phyloP scores from a whole-genome alignment of 768 basidiomycete species.

The Serendipita indica region DNA sequence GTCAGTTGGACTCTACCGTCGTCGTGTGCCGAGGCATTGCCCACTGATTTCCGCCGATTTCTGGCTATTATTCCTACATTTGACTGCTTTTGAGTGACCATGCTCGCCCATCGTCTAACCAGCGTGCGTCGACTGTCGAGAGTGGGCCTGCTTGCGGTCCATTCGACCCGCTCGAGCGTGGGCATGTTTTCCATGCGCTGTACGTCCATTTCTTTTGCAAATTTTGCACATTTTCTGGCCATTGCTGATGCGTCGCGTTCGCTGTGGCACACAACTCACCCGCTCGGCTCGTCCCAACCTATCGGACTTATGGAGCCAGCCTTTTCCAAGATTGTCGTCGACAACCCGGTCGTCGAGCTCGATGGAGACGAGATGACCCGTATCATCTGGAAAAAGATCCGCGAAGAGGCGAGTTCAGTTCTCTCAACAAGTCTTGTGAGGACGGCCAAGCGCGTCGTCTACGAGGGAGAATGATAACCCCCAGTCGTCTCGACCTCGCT shows the following conservation, averaged over 20 bases:
- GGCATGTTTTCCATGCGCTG: neutral
- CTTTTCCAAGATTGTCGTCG: constrained; percentile 42
- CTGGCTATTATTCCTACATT: too few relatives aligned
- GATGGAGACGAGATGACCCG: constrained; percentile 99
- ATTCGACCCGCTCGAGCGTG: neutral
- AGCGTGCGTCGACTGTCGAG: neutral
- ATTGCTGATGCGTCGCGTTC: neutral
- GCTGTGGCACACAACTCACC: neutral
- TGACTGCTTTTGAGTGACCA: too few relatives aligned
- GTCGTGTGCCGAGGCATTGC: too few relatives aligned
- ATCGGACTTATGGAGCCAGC: neutral
- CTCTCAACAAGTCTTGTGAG: neutral
- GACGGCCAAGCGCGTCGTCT: neutral
- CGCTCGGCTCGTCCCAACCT: neutral
- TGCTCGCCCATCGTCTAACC: neutral
- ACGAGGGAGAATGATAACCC: too few relatives aligned
- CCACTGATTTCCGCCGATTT: too few relatives aligned
- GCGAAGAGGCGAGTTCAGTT: constrained; percentile 61
- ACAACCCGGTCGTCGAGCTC: constrained; percentile 84
- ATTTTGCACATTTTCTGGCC: neutral
- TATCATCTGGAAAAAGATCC: constrained; percentile 97
- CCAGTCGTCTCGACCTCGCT: too few relatives aligned
- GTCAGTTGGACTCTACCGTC: too few relatives aligned
- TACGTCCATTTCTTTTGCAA: neutral
- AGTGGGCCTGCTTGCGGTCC: neutral